Evolutionary conservation across 2,329 filamentous ascomycete species (phyloP).

Genomic region (Fonsecaea nubica): DNA sequence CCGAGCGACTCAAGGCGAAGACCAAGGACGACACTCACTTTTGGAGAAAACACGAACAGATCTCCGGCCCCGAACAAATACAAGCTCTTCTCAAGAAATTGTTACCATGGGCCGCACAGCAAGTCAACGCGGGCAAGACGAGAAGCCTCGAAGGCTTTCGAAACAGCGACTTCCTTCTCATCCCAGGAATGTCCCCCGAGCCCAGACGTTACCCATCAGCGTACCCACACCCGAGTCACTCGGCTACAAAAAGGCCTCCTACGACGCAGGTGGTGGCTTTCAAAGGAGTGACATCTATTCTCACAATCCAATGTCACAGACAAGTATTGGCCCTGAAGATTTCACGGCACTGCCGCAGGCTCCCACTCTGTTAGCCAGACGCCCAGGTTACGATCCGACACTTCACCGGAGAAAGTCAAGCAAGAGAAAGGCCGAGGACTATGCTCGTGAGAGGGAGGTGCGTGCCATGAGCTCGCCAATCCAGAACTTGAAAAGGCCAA

Average conservation of each 20-base stretch:
- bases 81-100: constrained; percentile 25
- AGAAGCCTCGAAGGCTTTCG: constrained; percentile 33
- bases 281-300: constrained; percentile 32
- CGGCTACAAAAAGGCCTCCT: constrained; percentile 19
- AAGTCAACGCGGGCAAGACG: constrained; percentile 25
- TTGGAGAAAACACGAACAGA: constrained; percentile 28
- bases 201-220: constrained; percentile 22
- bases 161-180: constrained; percentile 33
- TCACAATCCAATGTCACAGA: constrained; percentile 46
- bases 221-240: constrained; percentile 18
- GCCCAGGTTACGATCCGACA: constrained; percentile 62
- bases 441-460: constrained; percentile 84
- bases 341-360: constrained; percentile 53
- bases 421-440: constrained; percentile 77
- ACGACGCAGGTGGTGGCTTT: constrained; percentile 9
- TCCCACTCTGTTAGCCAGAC: constrained; percentile 63
- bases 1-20: constrained; percentile 28
- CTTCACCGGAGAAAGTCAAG: constrained; percentile 73
- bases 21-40: constrained; percentile 27
- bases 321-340: constrained; percentile 49
- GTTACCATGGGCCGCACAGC: constrained; percentile 27
- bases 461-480: constrained; percentile 75
- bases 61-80: neutral
- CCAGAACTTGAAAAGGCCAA: constrained; percentile 69
- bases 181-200: constrained; percentile 24